Evolutionary conservation across 2,329 filamentous ascomycete species (phyloP).

Genomic region (Aspergillus calidoustus): DNA sequence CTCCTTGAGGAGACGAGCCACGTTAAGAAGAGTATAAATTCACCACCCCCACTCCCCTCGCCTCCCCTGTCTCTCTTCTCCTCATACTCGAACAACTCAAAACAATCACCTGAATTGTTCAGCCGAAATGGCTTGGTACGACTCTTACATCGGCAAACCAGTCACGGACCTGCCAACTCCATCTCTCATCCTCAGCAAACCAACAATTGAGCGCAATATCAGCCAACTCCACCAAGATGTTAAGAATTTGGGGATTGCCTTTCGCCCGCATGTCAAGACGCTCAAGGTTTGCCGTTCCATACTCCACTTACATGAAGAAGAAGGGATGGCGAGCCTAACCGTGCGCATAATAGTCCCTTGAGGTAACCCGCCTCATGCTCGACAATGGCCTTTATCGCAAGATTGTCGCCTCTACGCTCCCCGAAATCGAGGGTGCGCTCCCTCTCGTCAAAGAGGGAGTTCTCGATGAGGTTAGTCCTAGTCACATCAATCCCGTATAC

Average conservation of each 20-base stretch:
- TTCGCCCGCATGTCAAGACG: slow-evolving; percentile 53
- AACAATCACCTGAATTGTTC: neutral
- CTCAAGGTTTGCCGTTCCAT: slow-evolving; percentile 40
- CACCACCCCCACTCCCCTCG: slow-evolving; percentile 5
- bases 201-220: slow-evolving; percentile 45
- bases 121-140: slow-evolving; percentile 38
- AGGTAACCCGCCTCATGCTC: slow-evolving; percentile 49
- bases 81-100: neutral
- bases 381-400: slow-evolving; percentile 42
- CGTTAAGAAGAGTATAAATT: neutral
- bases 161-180: slow-evolving; percentile 34
- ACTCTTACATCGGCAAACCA: slow-evolving; percentile 42
- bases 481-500: neutral
- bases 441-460: slow-evolving; percentile 47
- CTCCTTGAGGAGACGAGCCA: neutral
- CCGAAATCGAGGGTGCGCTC: slow-evolving; percentile 46
- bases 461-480: slow-evolving; percentile 42
- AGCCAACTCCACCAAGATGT: slow-evolving; percentile 45
- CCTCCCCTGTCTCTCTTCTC: neutral
- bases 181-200: slow-evolving; percentile 45
- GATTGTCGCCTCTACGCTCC: slow-evolving; percentile 48
- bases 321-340: too few species aligned
- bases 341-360: slow-evolving; percentile 23
- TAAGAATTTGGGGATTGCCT: slow-evolving; percentile 42
- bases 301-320: too few species aligned